A percentile compares a stretch with the other conserved stretches of the same genome.
Conservation (phyloP, 208 protist species). For the Wallacemonas collosoma region DNA sequence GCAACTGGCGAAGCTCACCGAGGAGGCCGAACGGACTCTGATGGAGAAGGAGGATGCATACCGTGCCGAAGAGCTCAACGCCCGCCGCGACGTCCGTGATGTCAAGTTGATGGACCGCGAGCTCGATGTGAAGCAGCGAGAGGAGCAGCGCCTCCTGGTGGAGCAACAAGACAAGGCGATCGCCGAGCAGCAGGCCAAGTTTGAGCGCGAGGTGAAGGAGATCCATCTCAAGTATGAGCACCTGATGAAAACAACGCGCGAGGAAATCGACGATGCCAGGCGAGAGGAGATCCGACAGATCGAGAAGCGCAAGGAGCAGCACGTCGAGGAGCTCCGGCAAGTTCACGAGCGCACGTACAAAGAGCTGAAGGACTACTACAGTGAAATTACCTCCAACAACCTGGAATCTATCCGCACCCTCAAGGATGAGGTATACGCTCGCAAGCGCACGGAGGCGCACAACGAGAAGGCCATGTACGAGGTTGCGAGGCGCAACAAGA, state of each 20-base stretch:
- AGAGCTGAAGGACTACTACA: conserved; percentile 98
- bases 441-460: conserved; percentile 94
- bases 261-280: conserved; percentile 91
- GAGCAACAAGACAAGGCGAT: conserved; percentile 86
- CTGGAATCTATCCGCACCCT: conserved; percentile 98
- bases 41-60: conserved; percentile 91
- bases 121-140: conserved; percentile 86
- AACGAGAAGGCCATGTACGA: conserved; percentile 98
- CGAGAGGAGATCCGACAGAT: conserved; percentile 94
- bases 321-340: conserved; percentile 94
- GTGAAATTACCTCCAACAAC: conserved; percentile 98
- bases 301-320: conserved; percentile 96
- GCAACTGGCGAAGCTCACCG: conserved; percentile 87
- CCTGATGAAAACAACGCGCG: conserved; percentile 87
- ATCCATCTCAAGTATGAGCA: conserved; percentile 95
- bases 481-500: conserved; percentile 96
- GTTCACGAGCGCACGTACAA: conserved; percentile 96
- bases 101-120: conserved; percentile 89
- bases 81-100: conserved; percentile 80
- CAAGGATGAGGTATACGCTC: conserved; percentile 95
- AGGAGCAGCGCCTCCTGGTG: conserved; percentile 76
- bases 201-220: conserved; percentile 93
- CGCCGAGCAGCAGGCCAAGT: conserved; percentile 83
- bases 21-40: conserved; percentile 89
- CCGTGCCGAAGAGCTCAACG: conserved; percentile 75